A percentile compares a stretch with the other conserved stretches of the same genome.
Conservation (phyloP, 116 monocot genomes). For the Thalassia testudinum region DNA sequence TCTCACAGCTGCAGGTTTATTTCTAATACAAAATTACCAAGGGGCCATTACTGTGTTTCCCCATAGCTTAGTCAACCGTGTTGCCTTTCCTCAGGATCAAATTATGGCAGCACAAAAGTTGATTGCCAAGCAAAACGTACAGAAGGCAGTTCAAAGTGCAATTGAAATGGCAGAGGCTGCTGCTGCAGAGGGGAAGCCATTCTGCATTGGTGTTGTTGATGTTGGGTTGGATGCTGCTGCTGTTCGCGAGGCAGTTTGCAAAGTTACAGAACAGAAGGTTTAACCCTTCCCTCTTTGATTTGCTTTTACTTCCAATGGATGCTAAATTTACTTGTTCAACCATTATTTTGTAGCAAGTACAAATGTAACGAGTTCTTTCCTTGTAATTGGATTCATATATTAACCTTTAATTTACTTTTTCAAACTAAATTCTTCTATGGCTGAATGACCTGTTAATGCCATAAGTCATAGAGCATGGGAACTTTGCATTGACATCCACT, state of each 20-base stretch:
- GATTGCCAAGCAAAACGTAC: conserved; percentile 60
- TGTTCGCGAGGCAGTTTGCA: conserved; percentile 82
- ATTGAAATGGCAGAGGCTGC: conserved; percentile 52
- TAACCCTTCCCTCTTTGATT: neutral
- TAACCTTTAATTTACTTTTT: no score
- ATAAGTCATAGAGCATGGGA: no score
- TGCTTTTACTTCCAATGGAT: neutral
- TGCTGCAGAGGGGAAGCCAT: conserved; percentile 60
- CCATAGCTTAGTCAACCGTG: neutral
- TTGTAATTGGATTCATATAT: no score
- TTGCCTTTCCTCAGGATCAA: conserved; percentile 40
- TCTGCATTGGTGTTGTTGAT: conserved; percentile 53
- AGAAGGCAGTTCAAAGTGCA: conserved; percentile 56
- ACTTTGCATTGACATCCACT: no score
- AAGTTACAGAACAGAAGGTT: conserved; percentile 74
- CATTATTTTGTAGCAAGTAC: no score
- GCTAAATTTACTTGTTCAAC: neutral
- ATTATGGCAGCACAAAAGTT: conserved; percentile 63
- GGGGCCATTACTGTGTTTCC: neutral
- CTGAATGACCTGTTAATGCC: no score
- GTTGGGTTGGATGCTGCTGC: conserved; percentile 84
- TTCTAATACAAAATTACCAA: neutral
- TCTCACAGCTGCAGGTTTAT: conserved; percentile 58
- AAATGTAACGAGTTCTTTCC: no score
- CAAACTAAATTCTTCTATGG: no score